phyloP scores from a whole-genome alignment of 352 stramenopile species.

The Thraustotheca clavata region DNA sequence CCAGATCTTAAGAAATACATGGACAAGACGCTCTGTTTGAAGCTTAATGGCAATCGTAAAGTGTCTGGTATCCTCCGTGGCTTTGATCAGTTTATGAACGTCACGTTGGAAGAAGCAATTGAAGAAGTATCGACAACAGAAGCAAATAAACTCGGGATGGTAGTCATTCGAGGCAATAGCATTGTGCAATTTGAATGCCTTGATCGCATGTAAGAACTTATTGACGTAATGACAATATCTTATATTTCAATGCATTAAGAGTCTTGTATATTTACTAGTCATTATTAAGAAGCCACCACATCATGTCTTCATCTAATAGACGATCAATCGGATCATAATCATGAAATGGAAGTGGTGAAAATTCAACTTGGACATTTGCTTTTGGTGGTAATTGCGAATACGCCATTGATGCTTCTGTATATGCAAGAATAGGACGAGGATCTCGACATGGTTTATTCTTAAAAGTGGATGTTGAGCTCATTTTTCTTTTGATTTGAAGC shows the following conservation, averaged over 20 bases:
- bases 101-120: constrained; percentile 92
- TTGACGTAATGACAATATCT: neutral
- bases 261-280: neutral
- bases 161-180: constrained; percentile 88
- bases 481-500: constrained; percentile 10
- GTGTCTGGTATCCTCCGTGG: constrained; percentile 89
- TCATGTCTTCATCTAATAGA: constrained; percentile 19
- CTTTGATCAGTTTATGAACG: constrained; percentile 97
- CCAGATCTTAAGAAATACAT: constrained; percentile 89
- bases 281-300: constrained; percentile 14
- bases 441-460: neutral
- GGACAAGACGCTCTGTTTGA: constrained; percentile 93
- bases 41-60: constrained; percentile 93
- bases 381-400: constrained; percentile 5
- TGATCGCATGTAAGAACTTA: constrained; percentile 48
- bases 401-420: constrained; percentile 16
- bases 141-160: constrained; percentile 86
- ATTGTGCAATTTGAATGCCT: constrained; percentile 88
- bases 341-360: constrained; percentile 7
- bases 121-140: constrained; percentile 84
- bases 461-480: too few species aligned
- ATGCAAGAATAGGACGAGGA: neutral
- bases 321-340: neutral
- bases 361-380: neutral
- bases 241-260: neutral